Conservation (phyloP, 2,329 filamentous ascomycete species). For the Xylariaceae sp. region DNA sequence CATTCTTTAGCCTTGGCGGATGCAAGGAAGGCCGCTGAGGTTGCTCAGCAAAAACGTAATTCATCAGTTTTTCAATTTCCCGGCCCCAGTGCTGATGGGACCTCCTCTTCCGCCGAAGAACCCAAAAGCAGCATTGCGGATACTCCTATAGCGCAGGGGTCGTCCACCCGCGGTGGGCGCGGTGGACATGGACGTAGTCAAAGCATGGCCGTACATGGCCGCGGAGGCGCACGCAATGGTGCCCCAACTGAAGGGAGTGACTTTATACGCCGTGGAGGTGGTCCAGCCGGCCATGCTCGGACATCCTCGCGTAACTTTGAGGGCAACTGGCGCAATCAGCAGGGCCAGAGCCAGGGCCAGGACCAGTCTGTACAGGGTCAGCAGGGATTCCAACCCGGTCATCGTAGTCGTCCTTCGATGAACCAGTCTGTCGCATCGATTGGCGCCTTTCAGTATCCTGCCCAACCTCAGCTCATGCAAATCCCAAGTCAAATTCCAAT, state of each 20-base stretch:
- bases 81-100: slow-evolving; percentile 59
- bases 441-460: slow-evolving; percentile 83
- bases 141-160: slow-evolving; percentile 38
- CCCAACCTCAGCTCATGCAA: slow-evolving; percentile 83
- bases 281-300: slow-evolving; percentile 65
- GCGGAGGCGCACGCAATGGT: slow-evolving; percentile 65
- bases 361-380: slow-evolving; percentile 52
- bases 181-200: slow-evolving; percentile 73
- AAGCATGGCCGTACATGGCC: slow-evolving; percentile 77
- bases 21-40: slow-evolving; percentile 94
- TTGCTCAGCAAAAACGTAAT: slow-evolving; percentile 94
- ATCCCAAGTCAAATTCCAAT: slow-evolving; percentile 80
- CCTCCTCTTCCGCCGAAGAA: slow-evolving; percentile 55
- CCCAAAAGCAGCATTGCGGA: slow-evolving; percentile 48
- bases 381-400: slow-evolving; percentile 84
- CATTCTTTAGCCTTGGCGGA: slow-evolving; percentile 93
- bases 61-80: slow-evolving; percentile 95
- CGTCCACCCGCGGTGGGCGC: slow-evolving; percentile 51
- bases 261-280: slow-evolving; percentile 71
- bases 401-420: slow-evolving; percentile 79
- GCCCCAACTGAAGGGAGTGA: slow-evolving; percentile 56
- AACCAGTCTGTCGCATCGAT: slow-evolving; percentile 80
- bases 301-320: slow-evolving; percentile 92
- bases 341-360: slow-evolving; percentile 63
- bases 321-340: slow-evolving; percentile 87